Percentiles rank a stretch among this genome's conserved stretches.
Evolutionary conservation across 331 rosid genomes (phyloP).

Genomic region (Telfairia occidentalis): DNA sequence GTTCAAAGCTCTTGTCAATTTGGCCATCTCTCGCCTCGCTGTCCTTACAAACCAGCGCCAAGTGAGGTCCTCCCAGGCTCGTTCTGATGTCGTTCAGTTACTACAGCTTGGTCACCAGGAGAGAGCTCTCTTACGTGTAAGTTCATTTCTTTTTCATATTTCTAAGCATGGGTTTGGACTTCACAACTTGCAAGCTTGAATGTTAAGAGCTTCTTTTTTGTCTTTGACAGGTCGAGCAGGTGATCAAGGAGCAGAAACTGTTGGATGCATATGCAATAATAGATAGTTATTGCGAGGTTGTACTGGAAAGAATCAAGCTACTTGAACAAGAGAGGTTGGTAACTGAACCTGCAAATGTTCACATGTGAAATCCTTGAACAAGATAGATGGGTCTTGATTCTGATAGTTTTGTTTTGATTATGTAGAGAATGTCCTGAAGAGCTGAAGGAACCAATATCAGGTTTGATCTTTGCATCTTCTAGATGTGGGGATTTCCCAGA

Average conservation of each 20-base stretch:
- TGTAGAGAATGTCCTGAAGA: conserved; percentile 73
- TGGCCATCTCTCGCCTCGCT: conserved; percentile 66
- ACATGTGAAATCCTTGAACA: not conserved
- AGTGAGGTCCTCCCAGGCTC: conserved; percentile 36
- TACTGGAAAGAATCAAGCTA: conserved; percentile 63
- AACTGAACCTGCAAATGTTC: not conserved
- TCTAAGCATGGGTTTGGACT: not conserved
- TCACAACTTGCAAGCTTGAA: not conserved
- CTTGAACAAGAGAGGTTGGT: conserved; percentile 64
- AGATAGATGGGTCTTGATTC: not conserved
- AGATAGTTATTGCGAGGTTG: conserved; percentile 54
- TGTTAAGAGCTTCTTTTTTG: not conserved
- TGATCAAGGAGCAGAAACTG: conserved; percentile 74
- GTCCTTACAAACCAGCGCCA: conserved; percentile 61
- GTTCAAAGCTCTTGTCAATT: conserved; percentile 36
- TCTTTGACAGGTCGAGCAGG: conserved; percentile 58
- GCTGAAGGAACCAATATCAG: conserved; percentile 57
- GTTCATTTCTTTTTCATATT: not conserved
- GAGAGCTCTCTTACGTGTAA: conserved; percentile 71
- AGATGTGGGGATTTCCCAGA: conserved; percentile 97
- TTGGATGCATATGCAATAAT: conserved; percentile 54
- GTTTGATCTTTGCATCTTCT: conserved; percentile 61
- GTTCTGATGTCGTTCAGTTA: conserved; percentile 65
- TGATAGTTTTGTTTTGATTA: conserved; percentile 4
- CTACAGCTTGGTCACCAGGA: conserved; percentile 61